phyloP scores from a whole-genome alignment of 768 basidiomycete genomes.

The Boletus subparvulus region DNA sequence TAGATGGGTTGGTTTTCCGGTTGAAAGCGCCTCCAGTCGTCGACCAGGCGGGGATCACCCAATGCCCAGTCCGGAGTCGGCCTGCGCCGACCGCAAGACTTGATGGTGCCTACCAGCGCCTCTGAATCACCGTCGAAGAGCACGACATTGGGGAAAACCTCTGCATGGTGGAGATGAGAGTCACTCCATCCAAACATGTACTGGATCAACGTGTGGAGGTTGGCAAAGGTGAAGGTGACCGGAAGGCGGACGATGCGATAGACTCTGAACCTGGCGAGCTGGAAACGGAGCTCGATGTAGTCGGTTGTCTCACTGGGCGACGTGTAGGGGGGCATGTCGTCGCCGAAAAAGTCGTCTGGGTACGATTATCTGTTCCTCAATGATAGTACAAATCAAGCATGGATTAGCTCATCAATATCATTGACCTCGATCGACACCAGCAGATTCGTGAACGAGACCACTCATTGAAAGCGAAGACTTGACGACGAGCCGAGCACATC shows the following conservation, averaged over 20 bases:
- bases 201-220: conserved; percentile 30
- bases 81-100: conserved; percentile 19
- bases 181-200: conserved; percentile 35
- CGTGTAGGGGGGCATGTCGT: conserved; percentile 1
- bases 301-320: conserved; percentile 12
- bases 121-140: conserved; percentile 12
- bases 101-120: conserved; percentile 18
- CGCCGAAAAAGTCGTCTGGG: background rate
- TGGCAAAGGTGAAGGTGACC: conserved; percentile 30
- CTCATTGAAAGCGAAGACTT: conserved; percentile 77
- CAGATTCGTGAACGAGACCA: no score
- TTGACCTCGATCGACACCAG: no score
- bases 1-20: conserved; percentile 20
- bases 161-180: conserved; percentile 23
- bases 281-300: conserved; percentile 32
- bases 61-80: conserved; percentile 15
- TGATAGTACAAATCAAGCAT: background rate
- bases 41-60: background rate
- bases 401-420: background rate
- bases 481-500: conserved; percentile 45
- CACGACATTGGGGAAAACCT: conserved; percentile 23
- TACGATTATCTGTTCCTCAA: background rate
- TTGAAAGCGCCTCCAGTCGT: conserved; percentile 16
- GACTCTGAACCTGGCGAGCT: conserved; percentile 29
- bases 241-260: conserved; percentile 26